Base-by-base conservation (phyloP, 108 stramenopile genomes). In the Asterionellopsis glacialis region DNA sequence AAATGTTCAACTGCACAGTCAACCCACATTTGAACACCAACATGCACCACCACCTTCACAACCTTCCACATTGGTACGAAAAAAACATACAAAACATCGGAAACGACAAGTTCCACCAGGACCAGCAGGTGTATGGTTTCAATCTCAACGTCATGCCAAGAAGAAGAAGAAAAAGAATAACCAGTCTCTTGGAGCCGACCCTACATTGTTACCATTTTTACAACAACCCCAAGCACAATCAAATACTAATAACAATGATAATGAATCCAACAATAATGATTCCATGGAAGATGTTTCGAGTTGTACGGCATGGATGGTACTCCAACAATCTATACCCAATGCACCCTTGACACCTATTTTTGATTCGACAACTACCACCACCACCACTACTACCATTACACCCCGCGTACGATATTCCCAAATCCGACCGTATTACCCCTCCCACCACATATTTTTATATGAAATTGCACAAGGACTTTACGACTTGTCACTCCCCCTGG, bases 101-200 rank as follows among this genome's bases (percentile, higher is more conserved):
- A 75, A 75, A 45, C 70, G 79, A 33, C 74, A 72, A 64, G 60
- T 68, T 1, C 70, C 71, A 6, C 72, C 72, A 1, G 79, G 79
- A 4, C 79, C 79, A 0, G 63, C 63, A 25, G 79, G 79, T 33
- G 45, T 72, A 11, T 72, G 70, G 74, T 81, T 72, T 61, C 68
- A 69, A 59, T 16, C 55, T 15, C 42, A 62, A 51, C 72, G 67
- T 33, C 61, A 70, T 11, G 40, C 55, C n/a, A 39, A 28, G 33
- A 57, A 66, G 4, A 53, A 65, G 2, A 18, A 47, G 45, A 24
- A 47, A 11, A 24, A 44, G 59, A 24, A 27, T 2, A 9, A 45
- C 4, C 1, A 1, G 1, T 5, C 59, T 45, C 1, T 1, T 51
- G 26, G 12, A 2, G 52, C 6, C 9, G 5, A 11, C 5, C 3